Base-by-base conservation (phyloP, 352 stramenopile genomes). In the Globisporangium rhizosaccharum region DNA sequence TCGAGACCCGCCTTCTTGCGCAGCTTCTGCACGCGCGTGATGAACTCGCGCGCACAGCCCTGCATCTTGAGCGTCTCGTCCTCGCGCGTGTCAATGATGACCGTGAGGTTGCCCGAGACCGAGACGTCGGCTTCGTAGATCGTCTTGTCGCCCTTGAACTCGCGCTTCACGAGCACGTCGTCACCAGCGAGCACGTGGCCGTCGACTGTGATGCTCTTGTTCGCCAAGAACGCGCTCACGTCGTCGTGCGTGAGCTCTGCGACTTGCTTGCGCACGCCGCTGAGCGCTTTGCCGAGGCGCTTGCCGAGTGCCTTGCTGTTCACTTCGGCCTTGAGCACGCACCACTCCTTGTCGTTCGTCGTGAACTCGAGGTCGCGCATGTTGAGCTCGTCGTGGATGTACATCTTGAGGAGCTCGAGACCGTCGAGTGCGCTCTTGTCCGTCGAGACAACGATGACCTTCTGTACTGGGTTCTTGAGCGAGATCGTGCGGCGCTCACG, bases 331-430 rank as follows among this genome's bases (percentile, higher is more conserved):
- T 96, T 98, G 14, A 97, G 73, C 56, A 89, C 87, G 77, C 96
- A 96, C 97, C 89, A 96, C 49, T 87, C 65, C 64, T 92, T 91
- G 63, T 97, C 90, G 53, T 98, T 83, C 25, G 68, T 81, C 48
- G 85, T 84, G 48, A 99, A 88, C 41, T 92, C 75, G 46, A 99
- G 83, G 58, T 98, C 82, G 30, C 72, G 90, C 85, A 88, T 93
- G 85, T 99, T 99, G 26, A 99, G 79, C 80, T 99, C 97, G 37
- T 96, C 90, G 55, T 98, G 74, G 55, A 99, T 91, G 79, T 99
- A 99, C 54, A 75, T 79, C 63, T 94, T 72, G 18, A 98, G 73
- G 47, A 71, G 76, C 54, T 91, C 63, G 4, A 97, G 74, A 11
- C 85, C 85, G 8, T 82, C 72, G 23, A 97, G 68, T 9, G 89